Evolutionary conservation across 2,329 filamentous ascomycete genomes (phyloP), one percentile per base, ranked within the genome.

Genomic region (Penicillium sp.): DNA sequence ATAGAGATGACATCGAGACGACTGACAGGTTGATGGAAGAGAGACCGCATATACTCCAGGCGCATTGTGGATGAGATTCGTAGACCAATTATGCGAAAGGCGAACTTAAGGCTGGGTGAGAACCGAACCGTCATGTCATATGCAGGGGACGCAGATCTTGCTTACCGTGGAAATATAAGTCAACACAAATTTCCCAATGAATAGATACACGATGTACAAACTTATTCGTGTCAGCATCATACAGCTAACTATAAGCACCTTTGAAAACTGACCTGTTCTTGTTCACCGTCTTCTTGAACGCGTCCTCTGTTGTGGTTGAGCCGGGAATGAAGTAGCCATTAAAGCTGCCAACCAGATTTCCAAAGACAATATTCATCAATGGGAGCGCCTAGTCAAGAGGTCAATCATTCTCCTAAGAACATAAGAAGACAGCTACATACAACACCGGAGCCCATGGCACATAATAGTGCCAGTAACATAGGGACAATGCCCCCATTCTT

Each of bases 161-260:
- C n/a, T n/a, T n/a, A n/a, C n/a, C 57, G 79, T 79, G 53, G 81
- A 80, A 16, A 81, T 60, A 54, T 84, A 84, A 0, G 75, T 77
- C n/a, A 83, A 65, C 4, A 72, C 57, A 35, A 84, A 79, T 48
- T 81, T 81, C 13, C 68, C 81, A 18, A 81, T 69, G 54, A 84
- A 84, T 1, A 85, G 70, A 60, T 83, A 84, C 13, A 84, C 69
- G 53, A 84, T 82, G 55, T 76, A 81, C n/a, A 81, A 63, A 6
- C 80, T 82, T 24, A 8, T 41, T 4, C 39, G 44, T 28, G 33
- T 36, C 16, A 36, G 33, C 33, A n/a, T n/a, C n/a, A n/a, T n/a
- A n/a, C n/a, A n/a, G n/a, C n/a, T n/a, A n/a, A n/a, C n/a, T n/a
- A n/a, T n/a, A n/a, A n/a, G n/a, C n/a, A n/a, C n/a, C n/a, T n/a